Percentiles rank a stretch among this genome's conserved stretches.
Evolutionary conservation across 2,329 filamentous ascomycete genomes (phyloP).

Genomic region (Epichloe uncinata): DNA sequence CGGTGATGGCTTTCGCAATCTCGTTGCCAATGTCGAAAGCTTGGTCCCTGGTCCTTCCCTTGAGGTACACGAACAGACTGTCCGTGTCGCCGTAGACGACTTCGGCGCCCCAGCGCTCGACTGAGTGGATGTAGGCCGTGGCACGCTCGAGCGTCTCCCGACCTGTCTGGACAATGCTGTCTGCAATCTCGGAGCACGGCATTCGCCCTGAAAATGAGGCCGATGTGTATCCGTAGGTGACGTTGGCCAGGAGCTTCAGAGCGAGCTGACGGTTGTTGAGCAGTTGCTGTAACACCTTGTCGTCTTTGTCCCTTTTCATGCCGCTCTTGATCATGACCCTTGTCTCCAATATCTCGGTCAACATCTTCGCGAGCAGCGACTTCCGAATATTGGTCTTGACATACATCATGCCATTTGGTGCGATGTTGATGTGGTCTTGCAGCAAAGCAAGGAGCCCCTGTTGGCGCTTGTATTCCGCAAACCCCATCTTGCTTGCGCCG

Average conservation of each 20-base stretch:
- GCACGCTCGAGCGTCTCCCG: constrained; percentile 90
- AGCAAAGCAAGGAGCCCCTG: constrained; percentile 62
- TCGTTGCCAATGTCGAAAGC: constrained; percentile 90
- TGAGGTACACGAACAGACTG: constrained; percentile 81
- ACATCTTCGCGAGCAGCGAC: constrained; percentile 88
- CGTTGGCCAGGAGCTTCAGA: constrained; percentile 93
- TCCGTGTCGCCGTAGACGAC: constrained; percentile 98
- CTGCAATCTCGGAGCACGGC: constrained; percentile 95
- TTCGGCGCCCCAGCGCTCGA: constrained; percentile 80
- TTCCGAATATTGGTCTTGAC: constrained; percentile 73
- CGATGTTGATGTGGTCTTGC: constrained; percentile 76
- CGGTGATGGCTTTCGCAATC: constrained; percentile 75
- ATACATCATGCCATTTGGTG: constrained; percentile 96
- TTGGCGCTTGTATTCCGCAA: constrained; percentile 72
- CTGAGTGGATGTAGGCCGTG: constrained; percentile 82
- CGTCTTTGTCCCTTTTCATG: constrained; percentile 87
- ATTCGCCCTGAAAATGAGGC: constrained; percentile 94
- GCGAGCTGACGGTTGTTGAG: constrained; percentile 90
- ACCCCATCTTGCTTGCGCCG: constrained; percentile 90
- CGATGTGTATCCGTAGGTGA: constrained; percentile 96
- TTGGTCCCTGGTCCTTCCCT: constrained; percentile 72
- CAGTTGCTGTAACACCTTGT: constrained; percentile 71
- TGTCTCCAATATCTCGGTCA: constrained; percentile 89
- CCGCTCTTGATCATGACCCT: constrained; percentile 95
- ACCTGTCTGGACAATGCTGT: constrained; percentile 94